These are phyloP conservation scores for Pachysolen tannophilus DNA, from an alignment of 805 yeast genomes.

Conservation along the genomic window DNA sequence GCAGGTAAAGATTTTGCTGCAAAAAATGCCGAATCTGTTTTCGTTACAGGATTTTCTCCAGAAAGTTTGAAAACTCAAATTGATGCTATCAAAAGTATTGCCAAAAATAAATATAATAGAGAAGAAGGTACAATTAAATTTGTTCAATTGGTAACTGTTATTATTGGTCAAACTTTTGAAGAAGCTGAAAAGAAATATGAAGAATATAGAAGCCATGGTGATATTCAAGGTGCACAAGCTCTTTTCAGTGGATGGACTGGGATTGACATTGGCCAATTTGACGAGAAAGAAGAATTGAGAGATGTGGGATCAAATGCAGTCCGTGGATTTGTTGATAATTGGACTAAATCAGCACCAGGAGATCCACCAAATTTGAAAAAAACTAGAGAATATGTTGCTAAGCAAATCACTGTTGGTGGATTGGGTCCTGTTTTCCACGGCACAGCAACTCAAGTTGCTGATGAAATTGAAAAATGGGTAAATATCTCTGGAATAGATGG, in stretches of 20 bases:
- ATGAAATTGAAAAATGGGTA: slow-evolving; percentile 30
- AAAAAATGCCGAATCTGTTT: slow-evolving; percentile 33
- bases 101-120: slow-evolving; percentile 26
- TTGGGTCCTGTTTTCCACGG: slow-evolving; percentile 30
- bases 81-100: slow-evolving; percentile 22
- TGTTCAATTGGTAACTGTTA: slow-evolving; percentile 26
- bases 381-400: slow-evolving; percentile 21
- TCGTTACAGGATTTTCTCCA: slow-evolving; percentile 29
- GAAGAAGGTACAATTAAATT: slow-evolving; percentile 29
- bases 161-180: slow-evolving; percentile 32
- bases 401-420: slow-evolving; percentile 24
- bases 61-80: slow-evolving; percentile 23
- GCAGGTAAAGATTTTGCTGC: slow-evolving; percentile 35
- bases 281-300: slow-evolving; percentile 23
- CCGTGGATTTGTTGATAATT: slow-evolving; percentile 23
- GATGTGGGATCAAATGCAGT: slow-evolving; percentile 26
- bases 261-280: slow-evolving; percentile 28
- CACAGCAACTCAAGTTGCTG: slow-evolving; percentile 28
- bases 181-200: slow-evolving; percentile 31
- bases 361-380: slow-evolving; percentile 19
- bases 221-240: slow-evolving; percentile 33
- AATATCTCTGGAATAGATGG: slow-evolving; percentile 33
- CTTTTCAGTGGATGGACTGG: slow-evolving; percentile 34
- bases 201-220: slow-evolving; percentile 25
- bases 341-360: slow-evolving; percentile 24